These are phyloP conservation scores for Vaccinium macrocarpon DNA, from an alignment of 148 eudicot genomes.

Conservation along the genomic window DNA sequence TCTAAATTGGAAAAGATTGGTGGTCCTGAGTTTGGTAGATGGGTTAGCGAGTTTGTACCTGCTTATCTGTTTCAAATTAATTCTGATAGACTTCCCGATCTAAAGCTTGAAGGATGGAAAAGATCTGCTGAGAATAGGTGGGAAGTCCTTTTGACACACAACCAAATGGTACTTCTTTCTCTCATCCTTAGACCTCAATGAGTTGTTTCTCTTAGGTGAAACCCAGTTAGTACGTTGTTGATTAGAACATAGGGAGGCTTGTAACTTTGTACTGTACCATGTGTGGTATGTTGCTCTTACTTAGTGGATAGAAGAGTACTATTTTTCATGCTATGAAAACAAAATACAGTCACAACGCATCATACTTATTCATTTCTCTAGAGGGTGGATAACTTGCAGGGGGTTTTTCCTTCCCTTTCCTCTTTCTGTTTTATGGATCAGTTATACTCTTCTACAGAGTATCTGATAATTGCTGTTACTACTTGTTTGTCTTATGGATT, in stretches of 20 bases:
- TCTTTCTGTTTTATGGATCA: not conserved
- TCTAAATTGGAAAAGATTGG: constrained; percentile 76
- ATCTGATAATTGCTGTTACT: not conserved
- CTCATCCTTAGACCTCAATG: constrained; percentile 15
- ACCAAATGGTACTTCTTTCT: constrained; percentile 74
- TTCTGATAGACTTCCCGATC: constrained; percentile 31
- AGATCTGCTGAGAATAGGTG: constrained; percentile 41
- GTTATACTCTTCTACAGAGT: constrained; percentile 2
- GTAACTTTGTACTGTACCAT: not conserved
- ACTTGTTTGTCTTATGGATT: not conserved
- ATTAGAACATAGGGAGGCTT: constrained; percentile 5
- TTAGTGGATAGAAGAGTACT: not conserved
- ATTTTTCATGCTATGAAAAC: not conserved
- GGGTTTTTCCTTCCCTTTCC: not conserved
- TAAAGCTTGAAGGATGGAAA: constrained; percentile 77
- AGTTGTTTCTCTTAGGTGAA: not conserved
- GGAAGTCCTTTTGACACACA: constrained; percentile 80
- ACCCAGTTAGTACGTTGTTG: not conserved
- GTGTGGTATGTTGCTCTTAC: not conserved
- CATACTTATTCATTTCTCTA: not conserved
- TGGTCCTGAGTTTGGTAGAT: constrained; percentile 69
- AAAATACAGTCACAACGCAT: not conserved
- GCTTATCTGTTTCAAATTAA: constrained; percentile 72
- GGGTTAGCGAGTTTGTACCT: constrained; percentile 73
- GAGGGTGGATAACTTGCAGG: not conserved